Conservation (phyloP, 768 basidiomycete genomes). For the Xerocomus potaroensis region DNA sequence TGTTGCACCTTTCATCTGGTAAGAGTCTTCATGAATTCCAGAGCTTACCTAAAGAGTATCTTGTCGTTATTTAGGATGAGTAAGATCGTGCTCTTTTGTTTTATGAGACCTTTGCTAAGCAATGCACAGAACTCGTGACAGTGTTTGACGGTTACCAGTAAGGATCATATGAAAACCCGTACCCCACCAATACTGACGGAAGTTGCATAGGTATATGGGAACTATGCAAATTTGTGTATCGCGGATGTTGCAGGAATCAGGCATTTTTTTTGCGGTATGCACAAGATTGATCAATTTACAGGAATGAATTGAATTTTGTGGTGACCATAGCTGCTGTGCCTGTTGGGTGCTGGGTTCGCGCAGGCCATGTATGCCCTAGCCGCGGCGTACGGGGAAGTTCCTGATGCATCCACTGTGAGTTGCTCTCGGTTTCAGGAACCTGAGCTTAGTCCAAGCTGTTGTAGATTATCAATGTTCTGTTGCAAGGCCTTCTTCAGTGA, state of each 20-base stretch:
- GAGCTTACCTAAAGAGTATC: background rate
- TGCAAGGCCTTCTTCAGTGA: conserved; percentile 82
- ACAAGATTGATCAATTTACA: background rate
- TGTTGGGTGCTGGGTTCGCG: conserved; percentile 79
- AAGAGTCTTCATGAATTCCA: conserved; percentile 20
- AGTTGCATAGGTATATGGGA: conserved; percentile 67
- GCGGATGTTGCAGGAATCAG: conserved; percentile 90
- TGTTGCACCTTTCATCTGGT: conserved; percentile 88
- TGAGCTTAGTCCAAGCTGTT: background rate
- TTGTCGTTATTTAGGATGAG: conserved; percentile 61
- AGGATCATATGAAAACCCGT: too few relatives aligned
- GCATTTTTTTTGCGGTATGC: conserved; percentile 84
- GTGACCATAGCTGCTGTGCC: conserved; percentile 59
- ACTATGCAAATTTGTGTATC: conserved; percentile 93
- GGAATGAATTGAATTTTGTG: background rate
- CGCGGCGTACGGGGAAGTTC: conserved; percentile 77
- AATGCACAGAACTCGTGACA: conserved; percentile 61
- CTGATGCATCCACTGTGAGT: conserved; percentile 47
- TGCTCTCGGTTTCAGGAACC: conserved; percentile 5
- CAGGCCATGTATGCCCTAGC: conserved; percentile 89
- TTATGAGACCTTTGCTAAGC: background rate
- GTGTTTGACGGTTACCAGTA: conserved; percentile 80
- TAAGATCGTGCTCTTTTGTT: conserved; percentile 35
- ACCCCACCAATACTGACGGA: too few relatives aligned
- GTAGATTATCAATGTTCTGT: conserved; percentile 65